Conservation (phyloP, 2,329 filamentous ascomycete genomes). For the Penicillium rolfsii region DNA sequence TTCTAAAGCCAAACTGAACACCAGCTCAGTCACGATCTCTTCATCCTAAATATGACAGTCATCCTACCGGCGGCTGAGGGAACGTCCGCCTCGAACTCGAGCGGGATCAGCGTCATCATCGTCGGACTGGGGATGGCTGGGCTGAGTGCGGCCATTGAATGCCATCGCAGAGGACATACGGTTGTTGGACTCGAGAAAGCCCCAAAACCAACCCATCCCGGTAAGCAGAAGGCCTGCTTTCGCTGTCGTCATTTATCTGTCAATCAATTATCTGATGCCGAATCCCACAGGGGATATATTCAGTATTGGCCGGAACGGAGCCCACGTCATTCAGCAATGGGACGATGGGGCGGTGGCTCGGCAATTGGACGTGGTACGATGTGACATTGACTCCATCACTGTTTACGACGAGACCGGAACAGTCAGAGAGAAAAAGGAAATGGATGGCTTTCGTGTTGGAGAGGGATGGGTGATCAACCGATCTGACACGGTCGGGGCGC, state of each 20-base stretch:
- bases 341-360: neutral
- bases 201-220: neutral
- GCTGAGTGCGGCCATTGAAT: constrained; percentile 32
- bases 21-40: no score
- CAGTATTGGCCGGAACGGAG: neutral
- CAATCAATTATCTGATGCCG: no score
- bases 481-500: neutral
- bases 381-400: neutral
- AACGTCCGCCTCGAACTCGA: neutral
- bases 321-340: neutral
- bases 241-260: no score
- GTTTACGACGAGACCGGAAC: neutral
- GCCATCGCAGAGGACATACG: constrained; percentile 25
- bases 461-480: neutral
- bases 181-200: constrained; percentile 23
- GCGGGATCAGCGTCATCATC: constrained; percentile 13
- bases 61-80: no score
- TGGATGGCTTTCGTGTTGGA: neutral
- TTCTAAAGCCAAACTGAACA: no score
- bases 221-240: neutral
- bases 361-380: neutral
- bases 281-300: neutral
- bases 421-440: neutral
- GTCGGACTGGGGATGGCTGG: constrained; percentile 45
- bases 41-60: no score